Evolutionary conservation across 139 green algal species (phyloP).

Genomic region (Picochlorum costavermella): DNA sequence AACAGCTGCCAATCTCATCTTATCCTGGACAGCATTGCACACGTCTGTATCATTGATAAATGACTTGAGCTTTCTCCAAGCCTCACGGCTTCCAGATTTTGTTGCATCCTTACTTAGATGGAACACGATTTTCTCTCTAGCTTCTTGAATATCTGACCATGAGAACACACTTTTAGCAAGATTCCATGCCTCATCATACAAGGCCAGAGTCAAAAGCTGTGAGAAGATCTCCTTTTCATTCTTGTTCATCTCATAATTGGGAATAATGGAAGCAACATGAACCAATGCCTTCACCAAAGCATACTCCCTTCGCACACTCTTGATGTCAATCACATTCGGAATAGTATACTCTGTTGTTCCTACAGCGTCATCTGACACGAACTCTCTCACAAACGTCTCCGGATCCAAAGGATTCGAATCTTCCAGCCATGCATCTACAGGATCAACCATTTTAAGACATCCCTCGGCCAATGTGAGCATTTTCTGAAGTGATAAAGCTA

Average conservation of each 20-base stretch:
- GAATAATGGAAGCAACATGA: slow-evolving; percentile 14
- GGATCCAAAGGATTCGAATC: slow-evolving; percentile 10
- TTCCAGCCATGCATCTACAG: slow-evolving; percentile 10
- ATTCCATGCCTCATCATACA: slow-evolving; percentile 21
- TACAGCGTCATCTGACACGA: background rate
- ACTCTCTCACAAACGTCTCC: background rate
- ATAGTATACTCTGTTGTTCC: background rate
- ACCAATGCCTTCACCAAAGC: slow-evolving; percentile 11
- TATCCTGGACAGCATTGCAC: background rate
- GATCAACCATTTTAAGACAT: background rate
- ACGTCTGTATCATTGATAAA: background rate
- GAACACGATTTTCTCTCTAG: slow-evolving; percentile 6
- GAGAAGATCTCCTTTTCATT: slow-evolving; percentile 15
- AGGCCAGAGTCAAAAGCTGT: slow-evolving; percentile 18
- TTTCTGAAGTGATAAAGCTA: slow-evolving; percentile 1
- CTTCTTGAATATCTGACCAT: slow-evolving; percentile 10
- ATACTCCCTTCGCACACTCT: slow-evolving; percentile 14
- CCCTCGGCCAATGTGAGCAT: background rate
- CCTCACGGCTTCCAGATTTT: background rate
- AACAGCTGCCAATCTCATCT: slow-evolving; percentile 12
- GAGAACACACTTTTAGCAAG: slow-evolving; percentile 15
- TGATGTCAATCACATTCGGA: slow-evolving; percentile 19
- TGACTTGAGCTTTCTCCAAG: slow-evolving; percentile 10
- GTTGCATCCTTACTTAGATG: background rate
- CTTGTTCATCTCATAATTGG: background rate